These are phyloP conservation scores for Talaromyces albobiverticillius DNA, from an alignment of 2,329 filamentous ascomycete species.

Conservation along the genomic window DNA sequence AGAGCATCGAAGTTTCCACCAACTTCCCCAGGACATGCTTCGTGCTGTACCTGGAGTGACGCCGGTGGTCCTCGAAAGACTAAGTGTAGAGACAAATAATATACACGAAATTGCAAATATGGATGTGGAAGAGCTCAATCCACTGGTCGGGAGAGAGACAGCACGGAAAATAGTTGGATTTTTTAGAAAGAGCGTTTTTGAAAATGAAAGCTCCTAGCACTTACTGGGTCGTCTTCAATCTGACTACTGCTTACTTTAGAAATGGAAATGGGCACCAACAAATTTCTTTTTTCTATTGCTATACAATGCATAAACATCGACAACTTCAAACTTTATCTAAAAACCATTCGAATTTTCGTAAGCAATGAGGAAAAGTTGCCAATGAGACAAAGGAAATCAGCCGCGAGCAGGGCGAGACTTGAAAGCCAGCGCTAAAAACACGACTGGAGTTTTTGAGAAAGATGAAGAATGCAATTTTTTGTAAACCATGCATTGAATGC, in stretches of 20 bases:
- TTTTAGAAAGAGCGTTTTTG: constrained; percentile 66
- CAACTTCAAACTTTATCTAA: neutral
- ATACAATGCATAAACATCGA: constrained; percentile 4
- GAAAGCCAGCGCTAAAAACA: neutral
- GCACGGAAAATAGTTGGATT: constrained; percentile 75
- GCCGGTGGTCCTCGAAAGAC: constrained; percentile 68
- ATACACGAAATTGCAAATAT: constrained; percentile 84
- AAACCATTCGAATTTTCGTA: neutral
- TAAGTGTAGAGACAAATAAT: constrained; percentile 72
- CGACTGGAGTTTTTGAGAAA: constrained; percentile 5
- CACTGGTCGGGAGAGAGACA: constrained; percentile 72
- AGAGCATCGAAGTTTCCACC: constrained; percentile 69
- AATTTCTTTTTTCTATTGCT: constrained; percentile 8
- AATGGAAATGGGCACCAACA: neutral
- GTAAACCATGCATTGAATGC: constrained; percentile 8
- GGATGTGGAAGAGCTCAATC: constrained; percentile 67
- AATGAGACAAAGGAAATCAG: neutral
- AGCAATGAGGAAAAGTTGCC: neutral
- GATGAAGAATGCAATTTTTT: constrained; percentile 1
- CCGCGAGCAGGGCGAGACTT: neutral
- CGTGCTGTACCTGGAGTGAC: constrained; percentile 79
- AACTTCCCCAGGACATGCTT: constrained; percentile 88
- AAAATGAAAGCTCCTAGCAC: too few relatives aligned
- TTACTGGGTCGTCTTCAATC: too few relatives aligned
- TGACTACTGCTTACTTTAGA: neutral